These are phyloP conservation scores for Syzygium aqueum DNA, from an alignment of 345 rosid genomes.

Conservation along the genomic window DNA sequence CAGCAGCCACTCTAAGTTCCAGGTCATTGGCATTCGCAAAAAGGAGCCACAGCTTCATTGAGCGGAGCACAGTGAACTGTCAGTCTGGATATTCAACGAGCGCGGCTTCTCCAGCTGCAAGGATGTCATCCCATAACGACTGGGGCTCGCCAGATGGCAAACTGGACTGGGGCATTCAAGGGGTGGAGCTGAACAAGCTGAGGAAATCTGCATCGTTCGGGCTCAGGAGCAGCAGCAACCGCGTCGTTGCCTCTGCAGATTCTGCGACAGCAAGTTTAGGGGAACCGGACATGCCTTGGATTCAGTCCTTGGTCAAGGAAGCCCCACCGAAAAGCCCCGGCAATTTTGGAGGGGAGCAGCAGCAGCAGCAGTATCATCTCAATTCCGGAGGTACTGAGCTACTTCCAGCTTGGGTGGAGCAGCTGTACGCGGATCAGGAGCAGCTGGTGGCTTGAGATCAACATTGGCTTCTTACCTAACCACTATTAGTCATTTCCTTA, in stretches of 20 bases:
- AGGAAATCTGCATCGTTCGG: constrained; percentile 67
- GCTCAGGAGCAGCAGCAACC: constrained; percentile 27
- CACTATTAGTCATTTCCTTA: constrained; percentile 3
- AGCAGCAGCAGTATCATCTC: constrained; percentile 29
- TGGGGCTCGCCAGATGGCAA: constrained; percentile 84
- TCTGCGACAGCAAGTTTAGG: constrained; percentile 16
- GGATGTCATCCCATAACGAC: constrained; percentile 27
- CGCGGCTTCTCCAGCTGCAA: constrained; percentile 16
- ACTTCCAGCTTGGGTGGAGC: constrained; percentile 69
- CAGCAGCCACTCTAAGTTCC: constrained; percentile 40
- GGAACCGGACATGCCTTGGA: constrained; percentile 80
- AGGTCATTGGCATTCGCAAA: constrained; percentile 60
- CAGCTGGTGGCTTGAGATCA: constrained; percentile 56
- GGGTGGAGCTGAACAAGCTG: constrained; percentile 64
- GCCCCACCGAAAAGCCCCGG: constrained; percentile 15
- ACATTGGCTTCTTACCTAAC: constrained; percentile 8
- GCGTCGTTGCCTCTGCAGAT: constrained; percentile 1
- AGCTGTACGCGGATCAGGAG: constrained; percentile 69
- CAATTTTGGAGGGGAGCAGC: constrained; percentile 1
- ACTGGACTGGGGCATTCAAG: constrained; percentile 70
- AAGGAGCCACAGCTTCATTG: constrained; percentile 68
- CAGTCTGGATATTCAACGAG: constrained; percentile 17
- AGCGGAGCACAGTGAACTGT: constrained; percentile 32
- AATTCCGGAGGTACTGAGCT: constrained; percentile 21
- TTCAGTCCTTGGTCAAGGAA: constrained; percentile 60